A percentile compares a stretch with the other conserved stretches of the same genome.
Conservation (phyloP, 805 yeast species). For the Metschnikowia continentalis region DNA sequence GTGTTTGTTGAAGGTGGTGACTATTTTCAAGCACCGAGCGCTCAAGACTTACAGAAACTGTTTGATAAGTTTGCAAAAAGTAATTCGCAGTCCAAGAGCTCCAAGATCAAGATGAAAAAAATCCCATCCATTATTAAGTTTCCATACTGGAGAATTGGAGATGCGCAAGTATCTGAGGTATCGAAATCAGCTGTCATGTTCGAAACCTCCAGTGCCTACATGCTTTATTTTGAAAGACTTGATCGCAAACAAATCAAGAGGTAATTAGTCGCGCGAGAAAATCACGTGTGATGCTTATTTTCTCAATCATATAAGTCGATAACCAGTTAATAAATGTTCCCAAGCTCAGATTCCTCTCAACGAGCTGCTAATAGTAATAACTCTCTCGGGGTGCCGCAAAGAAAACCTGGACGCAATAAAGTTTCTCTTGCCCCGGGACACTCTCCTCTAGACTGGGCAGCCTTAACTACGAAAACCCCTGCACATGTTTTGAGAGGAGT, state of each 20-base stretch:
- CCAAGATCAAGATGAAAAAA: conserved; percentile 43
- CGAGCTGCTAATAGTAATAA: conserved; percentile 20
- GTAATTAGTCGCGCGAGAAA: conserved; percentile 7
- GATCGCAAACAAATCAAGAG: conserved; percentile 21
- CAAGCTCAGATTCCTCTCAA: conserved; percentile 33
- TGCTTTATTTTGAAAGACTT: conserved; percentile 73
- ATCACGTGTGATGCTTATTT: conserved; percentile 5
- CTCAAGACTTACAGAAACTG: conserved; percentile 14
- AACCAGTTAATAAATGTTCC: conserved; percentile 11
- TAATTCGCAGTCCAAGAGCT: conserved; percentile 8
- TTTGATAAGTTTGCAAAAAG: conserved; percentile 11
- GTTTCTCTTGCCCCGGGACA: conserved; percentile 72
- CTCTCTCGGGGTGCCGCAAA: conserved; percentile 14
- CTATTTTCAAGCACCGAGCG: conserved; percentile 24
- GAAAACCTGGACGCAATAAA: conserved; percentile 33
- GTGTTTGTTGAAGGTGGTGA: conserved; percentile 29
- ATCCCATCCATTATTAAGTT: conserved; percentile 51
- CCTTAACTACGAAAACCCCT: conserved; percentile 40
- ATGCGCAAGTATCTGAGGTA: conserved; percentile 63
- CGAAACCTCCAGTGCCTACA: conserved; percentile 76
- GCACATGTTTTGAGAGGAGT: conserved; percentile 53
- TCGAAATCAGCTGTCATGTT: conserved; percentile 52
- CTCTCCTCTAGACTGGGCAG: conserved; percentile 87
- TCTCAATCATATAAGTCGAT: neutral
- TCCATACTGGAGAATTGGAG: conserved; percentile 87